Evolutionary conservation across 2,329 filamentous ascomycete species (phyloP).

Genomic region (Fusarium humuli): DNA sequence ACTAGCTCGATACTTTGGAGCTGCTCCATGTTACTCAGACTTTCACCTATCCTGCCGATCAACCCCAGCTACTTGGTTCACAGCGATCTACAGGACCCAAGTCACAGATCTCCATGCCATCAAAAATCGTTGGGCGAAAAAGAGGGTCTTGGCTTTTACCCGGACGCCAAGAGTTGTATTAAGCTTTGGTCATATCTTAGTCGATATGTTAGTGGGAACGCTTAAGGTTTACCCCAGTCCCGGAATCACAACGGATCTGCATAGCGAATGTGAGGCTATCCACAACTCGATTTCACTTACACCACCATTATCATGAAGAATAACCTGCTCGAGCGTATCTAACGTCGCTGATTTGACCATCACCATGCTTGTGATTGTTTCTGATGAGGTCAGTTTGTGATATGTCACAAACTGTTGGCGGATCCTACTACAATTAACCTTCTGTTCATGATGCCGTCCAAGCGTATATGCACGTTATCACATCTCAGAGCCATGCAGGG

Average conservation of each 20-base stretch:
- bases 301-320: background rate
- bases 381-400: background rate
- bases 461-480: background rate
- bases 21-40: background rate
- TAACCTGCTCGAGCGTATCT: no score
- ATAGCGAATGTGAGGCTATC: background rate
- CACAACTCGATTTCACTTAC: background rate
- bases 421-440: background rate
- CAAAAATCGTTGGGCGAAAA: background rate
- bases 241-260: slow-evolving; percentile 10
- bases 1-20: background rate
- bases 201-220: background rate
- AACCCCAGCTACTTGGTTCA: background rate
- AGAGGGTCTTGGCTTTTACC: background rate
- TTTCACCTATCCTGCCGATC: slow-evolving; percentile 22
- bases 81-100: background rate
- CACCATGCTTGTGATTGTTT: background rate
- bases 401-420: slow-evolving; percentile 3
- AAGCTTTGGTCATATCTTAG: background rate
- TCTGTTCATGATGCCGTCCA: background rate
- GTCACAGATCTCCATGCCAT: slow-evolving; percentile 9
- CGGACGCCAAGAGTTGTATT: background rate
- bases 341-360: background rate
- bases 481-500: background rate
- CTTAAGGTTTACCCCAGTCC: slow-evolving; percentile 7